Conservation (phyloP, 2,329 filamentous ascomycete genomes). For the Ophiostoma perfectum region DNA sequence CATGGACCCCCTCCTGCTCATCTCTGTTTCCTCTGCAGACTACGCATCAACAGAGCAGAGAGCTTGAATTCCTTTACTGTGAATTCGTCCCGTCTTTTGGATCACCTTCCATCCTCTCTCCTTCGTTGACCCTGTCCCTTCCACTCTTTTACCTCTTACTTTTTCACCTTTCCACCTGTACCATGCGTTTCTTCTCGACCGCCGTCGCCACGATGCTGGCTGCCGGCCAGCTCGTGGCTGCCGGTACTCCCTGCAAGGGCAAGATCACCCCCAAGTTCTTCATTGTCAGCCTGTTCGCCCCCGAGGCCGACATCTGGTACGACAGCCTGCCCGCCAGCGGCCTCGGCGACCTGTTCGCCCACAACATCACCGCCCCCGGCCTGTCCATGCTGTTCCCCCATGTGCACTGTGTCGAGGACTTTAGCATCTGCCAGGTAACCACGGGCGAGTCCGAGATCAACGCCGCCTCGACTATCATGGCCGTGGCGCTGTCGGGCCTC, state of each 20-base stretch:
- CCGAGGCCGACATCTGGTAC: slow-evolving; percentile 60
- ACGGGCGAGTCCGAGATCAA: slow-evolving; percentile 70
- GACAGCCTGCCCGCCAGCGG: slow-evolving; percentile 41
- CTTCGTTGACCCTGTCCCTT: not conserved
- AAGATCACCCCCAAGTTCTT: slow-evolving; percentile 54
- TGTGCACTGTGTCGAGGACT: slow-evolving; percentile 57
- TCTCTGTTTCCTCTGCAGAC: slow-evolving; percentile 5
- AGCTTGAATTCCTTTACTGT: slow-evolving; percentile 5
- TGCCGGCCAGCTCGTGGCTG: slow-evolving; percentile 17
- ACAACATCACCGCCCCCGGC: slow-evolving; percentile 55
- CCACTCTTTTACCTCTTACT: not conserved
- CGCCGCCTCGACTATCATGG: slow-evolving; percentile 60
- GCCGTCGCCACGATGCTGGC: slow-evolving; percentile 21
- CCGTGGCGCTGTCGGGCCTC: slow-evolving; percentile 54
- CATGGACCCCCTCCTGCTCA: not conserved
- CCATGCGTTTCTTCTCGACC: slow-evolving; percentile 24
- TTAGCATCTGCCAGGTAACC: slow-evolving; percentile 62
- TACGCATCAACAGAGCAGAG: slow-evolving; percentile 3
- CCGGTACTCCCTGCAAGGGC: slow-evolving; percentile 6
- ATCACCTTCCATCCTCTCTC: not conserved
- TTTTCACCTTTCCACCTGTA: not conserved
- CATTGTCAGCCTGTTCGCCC: slow-evolving; percentile 58
- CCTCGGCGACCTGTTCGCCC: slow-evolving; percentile 51
- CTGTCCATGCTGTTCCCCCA: slow-evolving; percentile 61
- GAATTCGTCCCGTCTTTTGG: slow-evolving; percentile 8